Evolutionary conservation across 192 early-diverging fungal species (phyloP).

Genomic region (Coemansia sp.): DNA sequence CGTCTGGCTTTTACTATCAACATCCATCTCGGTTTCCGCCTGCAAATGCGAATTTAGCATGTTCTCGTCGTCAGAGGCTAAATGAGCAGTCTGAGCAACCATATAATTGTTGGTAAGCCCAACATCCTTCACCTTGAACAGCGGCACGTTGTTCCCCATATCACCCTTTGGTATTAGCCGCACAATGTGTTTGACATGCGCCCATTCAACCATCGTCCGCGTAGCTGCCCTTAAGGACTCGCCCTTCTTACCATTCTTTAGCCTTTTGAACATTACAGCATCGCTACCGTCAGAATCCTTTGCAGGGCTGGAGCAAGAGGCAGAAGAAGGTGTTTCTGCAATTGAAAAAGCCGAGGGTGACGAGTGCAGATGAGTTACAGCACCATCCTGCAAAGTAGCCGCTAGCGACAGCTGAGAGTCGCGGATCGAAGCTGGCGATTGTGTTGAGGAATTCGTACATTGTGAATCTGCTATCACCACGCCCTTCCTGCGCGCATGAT

Average conservation of each 20-base stretch:
- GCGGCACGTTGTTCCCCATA: constrained; percentile 22
- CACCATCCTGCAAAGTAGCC: neutral
- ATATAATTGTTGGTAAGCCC: constrained; percentile 31
- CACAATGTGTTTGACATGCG: constrained; percentile 18
- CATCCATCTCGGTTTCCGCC: neutral
- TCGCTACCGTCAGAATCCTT: neutral
- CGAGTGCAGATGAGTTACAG: neutral
- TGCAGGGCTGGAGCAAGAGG: neutral
- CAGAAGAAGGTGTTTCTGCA: neutral
- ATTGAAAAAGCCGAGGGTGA: neutral
- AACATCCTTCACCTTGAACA: constrained; percentile 28
- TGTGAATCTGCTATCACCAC: neutral
- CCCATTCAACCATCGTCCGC: constrained; percentile 28
- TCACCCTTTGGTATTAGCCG: constrained; percentile 17
- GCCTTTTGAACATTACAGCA: neutral
- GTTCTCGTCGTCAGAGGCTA: neutral
- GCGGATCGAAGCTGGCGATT: neutral
- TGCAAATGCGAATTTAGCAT: neutral
- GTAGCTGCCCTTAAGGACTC: constrained; percentile 1
- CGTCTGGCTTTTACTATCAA: neutral
- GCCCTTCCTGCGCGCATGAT: constrained; percentile 19
- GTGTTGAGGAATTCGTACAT: neutral
- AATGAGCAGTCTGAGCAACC: neutral
- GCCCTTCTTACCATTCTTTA: neutral
- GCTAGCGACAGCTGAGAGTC: neutral